Conservation (phyloP, 2,329 filamentous ascomycete genomes). For the Aspergillus fructus region DNA sequence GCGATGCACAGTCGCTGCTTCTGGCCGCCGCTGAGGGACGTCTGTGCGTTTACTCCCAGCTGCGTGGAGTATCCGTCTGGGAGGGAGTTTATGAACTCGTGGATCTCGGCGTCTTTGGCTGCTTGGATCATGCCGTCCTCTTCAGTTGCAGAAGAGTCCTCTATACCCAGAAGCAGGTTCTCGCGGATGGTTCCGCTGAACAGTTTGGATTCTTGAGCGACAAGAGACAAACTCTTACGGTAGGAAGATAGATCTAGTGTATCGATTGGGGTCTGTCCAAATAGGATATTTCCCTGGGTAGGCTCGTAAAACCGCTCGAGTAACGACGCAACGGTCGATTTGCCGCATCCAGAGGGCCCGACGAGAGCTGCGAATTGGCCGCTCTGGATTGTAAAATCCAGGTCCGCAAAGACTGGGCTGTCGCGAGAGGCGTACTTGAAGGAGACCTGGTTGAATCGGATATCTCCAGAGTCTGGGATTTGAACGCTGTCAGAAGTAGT, state of each 20-base stretch:
- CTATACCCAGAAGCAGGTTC: slow-evolving; percentile 49
- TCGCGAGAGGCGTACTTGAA: slow-evolving; percentile 40
- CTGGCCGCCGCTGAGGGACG: slow-evolving; percentile 51
- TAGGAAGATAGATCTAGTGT: slow-evolving; percentile 30
- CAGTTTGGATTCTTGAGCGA: slow-evolving; percentile 46
- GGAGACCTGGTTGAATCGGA: slow-evolving; percentile 33
- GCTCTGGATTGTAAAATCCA: slow-evolving; percentile 33
- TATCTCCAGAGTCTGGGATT: neutral
- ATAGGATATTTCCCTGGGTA: slow-evolving; percentile 45
- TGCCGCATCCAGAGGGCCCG: slow-evolving; percentile 59
- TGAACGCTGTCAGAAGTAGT: neutral
- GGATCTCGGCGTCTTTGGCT: slow-evolving; percentile 53
- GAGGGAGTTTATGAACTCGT: slow-evolving; percentile 53
- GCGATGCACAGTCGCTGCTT: slow-evolving; percentile 58
- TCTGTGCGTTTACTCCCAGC: slow-evolving; percentile 46
- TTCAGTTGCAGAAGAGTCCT: no score
- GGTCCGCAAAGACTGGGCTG: slow-evolving; percentile 28
- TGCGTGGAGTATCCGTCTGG: slow-evolving; percentile 53
- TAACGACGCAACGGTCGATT: slow-evolving; percentile 66
- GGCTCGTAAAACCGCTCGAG: slow-evolving; percentile 68
- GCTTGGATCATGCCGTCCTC: slow-evolving; percentile 48
- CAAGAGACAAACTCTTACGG: slow-evolving; percentile 33
- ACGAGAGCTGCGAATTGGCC: slow-evolving; percentile 54
- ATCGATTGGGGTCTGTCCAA: slow-evolving; percentile 34
- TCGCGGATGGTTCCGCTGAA: slow-evolving; percentile 49